Conservation (phyloP, 129 eudicot genomes). For the Tagetes patula region DNA sequence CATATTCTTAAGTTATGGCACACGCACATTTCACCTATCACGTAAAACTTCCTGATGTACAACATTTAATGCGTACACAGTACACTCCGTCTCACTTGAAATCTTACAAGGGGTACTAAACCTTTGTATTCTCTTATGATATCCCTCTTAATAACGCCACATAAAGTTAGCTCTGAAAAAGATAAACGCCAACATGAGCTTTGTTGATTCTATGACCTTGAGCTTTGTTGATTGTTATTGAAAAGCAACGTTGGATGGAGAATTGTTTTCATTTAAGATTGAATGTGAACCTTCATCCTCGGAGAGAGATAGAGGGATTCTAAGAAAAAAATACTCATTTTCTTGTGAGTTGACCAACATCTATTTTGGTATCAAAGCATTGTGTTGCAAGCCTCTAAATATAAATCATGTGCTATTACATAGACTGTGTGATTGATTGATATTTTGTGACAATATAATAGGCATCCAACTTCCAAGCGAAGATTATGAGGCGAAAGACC, state of each 20-base stretch:
- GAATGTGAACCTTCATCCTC: background rate
- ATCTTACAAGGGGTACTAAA: no score
- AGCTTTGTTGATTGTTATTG: background rate
- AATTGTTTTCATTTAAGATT: no score
- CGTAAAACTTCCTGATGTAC: background rate
- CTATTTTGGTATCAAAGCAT: no score
- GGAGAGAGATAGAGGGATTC: background rate
- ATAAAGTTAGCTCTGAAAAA: background rate
- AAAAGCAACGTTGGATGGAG: background rate
- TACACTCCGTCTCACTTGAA: background rate
- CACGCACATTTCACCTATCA: background rate
- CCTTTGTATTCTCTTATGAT: background rate
- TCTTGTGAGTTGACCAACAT: background rate
- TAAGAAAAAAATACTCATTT: background rate
- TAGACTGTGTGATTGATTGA: no score
- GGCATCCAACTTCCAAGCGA: background rate
- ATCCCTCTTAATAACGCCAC: slow-evolving; percentile 1
- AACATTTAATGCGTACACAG: background rate
- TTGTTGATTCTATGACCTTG: no score
- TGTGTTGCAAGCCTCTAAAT: no score
- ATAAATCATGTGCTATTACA: no score
- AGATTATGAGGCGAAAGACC: background rate
- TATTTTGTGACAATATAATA: no score
- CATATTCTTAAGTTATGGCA: no score
- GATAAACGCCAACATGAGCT: no score